Percentiles rank a stretch among this genome's conserved stretches.
phyloP scores from a whole-genome alignment of 768 basidiomycete genomes.

The Mycena indigotica region DNA sequence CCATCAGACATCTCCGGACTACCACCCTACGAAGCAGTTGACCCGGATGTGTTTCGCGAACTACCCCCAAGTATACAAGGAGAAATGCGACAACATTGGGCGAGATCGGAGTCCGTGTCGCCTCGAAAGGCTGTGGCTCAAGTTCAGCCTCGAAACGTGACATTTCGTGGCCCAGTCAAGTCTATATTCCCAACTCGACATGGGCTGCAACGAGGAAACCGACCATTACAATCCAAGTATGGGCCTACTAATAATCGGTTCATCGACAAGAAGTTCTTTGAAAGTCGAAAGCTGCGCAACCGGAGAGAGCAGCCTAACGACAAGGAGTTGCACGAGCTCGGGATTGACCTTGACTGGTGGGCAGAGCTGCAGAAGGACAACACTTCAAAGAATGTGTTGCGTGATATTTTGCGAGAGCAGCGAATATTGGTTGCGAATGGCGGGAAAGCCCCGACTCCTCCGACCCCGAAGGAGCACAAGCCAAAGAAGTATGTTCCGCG shows the following conservation, averaged over 20 bases:
- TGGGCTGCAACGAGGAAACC: background rate
- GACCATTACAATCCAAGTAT: background rate
- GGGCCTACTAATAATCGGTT: background rate
- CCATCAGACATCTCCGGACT: background rate
- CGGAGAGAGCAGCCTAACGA: slow-evolving; percentile 42
- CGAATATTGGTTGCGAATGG: background rate
- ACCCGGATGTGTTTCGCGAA: slow-evolving; percentile 67
- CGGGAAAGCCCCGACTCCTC: slow-evolving; percentile 42
- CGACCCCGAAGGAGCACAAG: slow-evolving; percentile 56
- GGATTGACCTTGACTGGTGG: slow-evolving; percentile 57
- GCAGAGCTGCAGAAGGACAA: background rate
- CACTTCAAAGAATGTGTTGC: background rate
- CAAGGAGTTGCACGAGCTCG: slow-evolving; percentile 60
- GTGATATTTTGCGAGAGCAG: background rate
- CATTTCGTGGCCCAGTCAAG: background rate
- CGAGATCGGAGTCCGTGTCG: slow-evolving; percentile 48
- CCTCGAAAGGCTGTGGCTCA: slow-evolving; percentile 16
- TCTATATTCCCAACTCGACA: background rate
- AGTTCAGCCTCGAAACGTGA: slow-evolving; percentile 9
- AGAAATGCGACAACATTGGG: slow-evolving; percentile 70
- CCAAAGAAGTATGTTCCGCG: slow-evolving; percentile 45
- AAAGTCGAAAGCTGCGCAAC: slow-evolving; percentile 15
- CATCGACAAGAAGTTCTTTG: slow-evolving; percentile 27
- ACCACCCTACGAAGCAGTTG: slow-evolving; percentile 37
- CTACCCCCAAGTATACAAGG: slow-evolving; percentile 69